Evolutionary conservation across 495 filamentous ascomycete species (phyloP).

Genomic region (Neurospora africana): DNA sequence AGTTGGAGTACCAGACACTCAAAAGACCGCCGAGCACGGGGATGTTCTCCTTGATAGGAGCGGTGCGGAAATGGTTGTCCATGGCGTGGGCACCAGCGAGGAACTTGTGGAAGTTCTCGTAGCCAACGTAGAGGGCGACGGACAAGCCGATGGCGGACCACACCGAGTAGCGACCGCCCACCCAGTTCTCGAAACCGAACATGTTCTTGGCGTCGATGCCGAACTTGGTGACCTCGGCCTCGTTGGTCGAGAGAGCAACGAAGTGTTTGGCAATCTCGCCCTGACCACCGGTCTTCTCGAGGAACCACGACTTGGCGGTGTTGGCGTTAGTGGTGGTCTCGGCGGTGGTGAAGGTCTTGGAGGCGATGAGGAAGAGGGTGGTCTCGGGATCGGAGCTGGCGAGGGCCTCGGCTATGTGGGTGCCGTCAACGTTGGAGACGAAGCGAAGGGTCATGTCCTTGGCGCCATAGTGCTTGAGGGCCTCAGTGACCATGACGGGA

Average conservation of each 20-base stretch:
- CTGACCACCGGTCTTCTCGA: conserved; percentile 58
- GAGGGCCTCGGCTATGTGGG: conserved; percentile 91
- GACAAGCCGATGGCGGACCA: conserved; percentile 98
- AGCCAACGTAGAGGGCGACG: conserved; percentile 89
- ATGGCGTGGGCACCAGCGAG: conserved; percentile 90
- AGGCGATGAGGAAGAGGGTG: conserved; percentile 92
- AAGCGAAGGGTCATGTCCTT: conserved; percentile 84
- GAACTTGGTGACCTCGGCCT: conserved; percentile 90
- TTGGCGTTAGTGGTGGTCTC: conserved; percentile 96
- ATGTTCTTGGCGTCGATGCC: conserved; percentile 97
- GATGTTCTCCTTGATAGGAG: conserved; percentile 90
- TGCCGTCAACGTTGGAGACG: conserved; percentile 98
- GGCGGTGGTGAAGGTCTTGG: conserved; percentile 98
- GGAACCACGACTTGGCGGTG: conserved; percentile 93
- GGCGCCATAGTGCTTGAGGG: conserved; percentile 85
- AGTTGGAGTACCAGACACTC: conserved; percentile 97
- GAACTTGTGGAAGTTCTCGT: conserved; percentile 95
- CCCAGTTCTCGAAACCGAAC: conserved; percentile 98
- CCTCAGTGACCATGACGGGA: conserved; percentile 97
- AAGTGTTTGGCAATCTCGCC: conserved; percentile 98
- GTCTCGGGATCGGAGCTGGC: conserved; percentile 86
- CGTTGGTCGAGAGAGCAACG: conserved; percentile 94
- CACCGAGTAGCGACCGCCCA: conserved; percentile 93
- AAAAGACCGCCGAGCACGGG: conserved; percentile 83
- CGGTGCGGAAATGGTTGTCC: conserved; percentile 93